Evolutionary conservation across 2,329 filamentous ascomycete species (phyloP).

Genomic region (Ceratocystis destructans): DNA sequence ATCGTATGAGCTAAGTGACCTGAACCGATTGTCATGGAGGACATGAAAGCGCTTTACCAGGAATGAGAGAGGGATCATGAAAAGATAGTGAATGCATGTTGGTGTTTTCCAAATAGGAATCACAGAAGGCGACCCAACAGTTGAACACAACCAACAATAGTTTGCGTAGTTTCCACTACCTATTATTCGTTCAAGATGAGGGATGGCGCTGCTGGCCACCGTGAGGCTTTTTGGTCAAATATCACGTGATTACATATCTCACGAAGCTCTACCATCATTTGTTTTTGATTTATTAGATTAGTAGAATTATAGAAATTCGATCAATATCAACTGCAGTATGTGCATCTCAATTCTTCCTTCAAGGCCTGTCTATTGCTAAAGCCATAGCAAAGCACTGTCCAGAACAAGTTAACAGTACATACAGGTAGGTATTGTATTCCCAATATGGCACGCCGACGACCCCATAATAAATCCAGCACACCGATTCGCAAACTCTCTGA

Average conservation of each 20-base stretch:
- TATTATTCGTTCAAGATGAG: not conserved
- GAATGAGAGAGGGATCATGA: not conserved
- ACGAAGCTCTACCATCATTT: too few species aligned
- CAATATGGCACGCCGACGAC: not conserved
- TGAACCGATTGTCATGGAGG: not conserved
- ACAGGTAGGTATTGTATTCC: slow-evolving; percentile 2
- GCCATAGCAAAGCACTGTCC: not conserved
- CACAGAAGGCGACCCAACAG: not conserved
- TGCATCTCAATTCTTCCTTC: not conserved
- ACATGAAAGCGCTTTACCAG: not conserved
- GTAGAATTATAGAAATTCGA: not conserved
- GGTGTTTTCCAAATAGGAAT: too few species aligned
- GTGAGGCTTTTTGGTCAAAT: not conserved
- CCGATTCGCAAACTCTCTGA: not conserved
- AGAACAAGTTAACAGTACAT: not conserved
- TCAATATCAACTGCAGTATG: not conserved
- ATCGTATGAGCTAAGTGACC: not conserved
- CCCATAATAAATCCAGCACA: slow-evolving; percentile 4
- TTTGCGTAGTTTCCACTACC: not conserved
- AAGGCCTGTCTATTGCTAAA: not conserved
- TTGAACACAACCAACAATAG: too few species aligned
- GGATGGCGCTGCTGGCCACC: not conserved
- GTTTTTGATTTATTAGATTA: too few species aligned
- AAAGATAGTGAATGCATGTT: not conserved
- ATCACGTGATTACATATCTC: slow-evolving; percentile 1